Percentiles rank a stretch among this genome's conserved stretches.
Conservation (phyloP, 2,329 filamentous ascomycete species). For the Harringtonia aguacate region DNA sequence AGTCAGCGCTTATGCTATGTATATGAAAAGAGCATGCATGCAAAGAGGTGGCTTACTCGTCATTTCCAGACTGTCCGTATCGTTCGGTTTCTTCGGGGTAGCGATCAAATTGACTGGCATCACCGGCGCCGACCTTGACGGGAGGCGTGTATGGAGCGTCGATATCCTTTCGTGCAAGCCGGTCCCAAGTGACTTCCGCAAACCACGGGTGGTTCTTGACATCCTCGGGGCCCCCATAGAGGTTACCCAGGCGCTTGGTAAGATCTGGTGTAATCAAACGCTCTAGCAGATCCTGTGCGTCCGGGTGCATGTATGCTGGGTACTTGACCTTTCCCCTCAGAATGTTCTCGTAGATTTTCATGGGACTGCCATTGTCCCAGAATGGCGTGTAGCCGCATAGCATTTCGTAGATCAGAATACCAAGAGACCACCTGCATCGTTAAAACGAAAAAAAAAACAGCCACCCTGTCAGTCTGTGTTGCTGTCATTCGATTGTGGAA, state of each 20-base stretch:
- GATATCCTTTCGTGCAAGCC: constrained; percentile 88
- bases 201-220: constrained; percentile 98
- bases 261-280: constrained; percentile 90
- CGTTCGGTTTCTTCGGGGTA: constrained; percentile 95
- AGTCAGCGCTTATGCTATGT: background rate
- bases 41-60: constrained; percentile 51
- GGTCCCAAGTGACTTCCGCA: constrained; percentile 93
- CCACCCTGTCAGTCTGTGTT: background rate
- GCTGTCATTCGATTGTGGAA: no score
- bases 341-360: constrained; percentile 99
- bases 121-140: constrained; percentile 84
- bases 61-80: constrained; percentile 69
- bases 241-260: constrained; percentile 88
- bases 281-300: constrained; percentile 86
- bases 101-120: constrained; percentile 95
- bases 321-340: constrained; percentile 94
- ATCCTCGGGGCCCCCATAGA: constrained; percentile 82
- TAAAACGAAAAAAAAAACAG: no score
- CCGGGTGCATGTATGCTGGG: constrained; percentile 86
- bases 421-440: constrained; percentile 78
- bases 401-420: constrained; percentile 99
- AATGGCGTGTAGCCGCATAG: constrained; percentile 97
- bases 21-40: background rate
- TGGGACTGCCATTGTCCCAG: constrained; percentile 94
- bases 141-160: constrained; percentile 96